phyloP scores from a whole-genome alignment of 306 rosid genomes.

The peach (Prunus persica) region Prunus_persica_NCBIv2 NC_034011.1:22095501-22096000 shows the following conservation, averaged over 20 bases:
- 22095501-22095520: not conserved
- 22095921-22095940: slow-evolving; percentile 82
- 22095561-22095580: slow-evolving; percentile 92
- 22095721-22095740: slow-evolving; percentile 78
- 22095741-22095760: slow-evolving; percentile 72
- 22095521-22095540: slow-evolving; percentile 4
- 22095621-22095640: slow-evolving; percentile 72
- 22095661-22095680: slow-evolving; percentile 4
- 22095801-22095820: not conserved
- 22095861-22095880: slow-evolving; percentile 8
- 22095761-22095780: slow-evolving; percentile 91
- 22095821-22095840: not conserved
- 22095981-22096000: not conserved
- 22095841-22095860: not conserved
- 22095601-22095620: slow-evolving; percentile 79
- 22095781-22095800: slow-evolving; percentile 34
- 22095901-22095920: slow-evolving; percentile 66
- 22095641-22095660: slow-evolving; percentile 71
- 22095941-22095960: slow-evolving; percentile 43
- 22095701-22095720: slow-evolving; percentile 34
- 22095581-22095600: slow-evolving; percentile 84
- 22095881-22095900: slow-evolving; percentile 68
- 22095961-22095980: slow-evolving; percentile 16
- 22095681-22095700: not conserved
- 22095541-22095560: not conserved